Conservation (phyloP, 75 land plant species). For the Pinus albicaulis region DNA sequence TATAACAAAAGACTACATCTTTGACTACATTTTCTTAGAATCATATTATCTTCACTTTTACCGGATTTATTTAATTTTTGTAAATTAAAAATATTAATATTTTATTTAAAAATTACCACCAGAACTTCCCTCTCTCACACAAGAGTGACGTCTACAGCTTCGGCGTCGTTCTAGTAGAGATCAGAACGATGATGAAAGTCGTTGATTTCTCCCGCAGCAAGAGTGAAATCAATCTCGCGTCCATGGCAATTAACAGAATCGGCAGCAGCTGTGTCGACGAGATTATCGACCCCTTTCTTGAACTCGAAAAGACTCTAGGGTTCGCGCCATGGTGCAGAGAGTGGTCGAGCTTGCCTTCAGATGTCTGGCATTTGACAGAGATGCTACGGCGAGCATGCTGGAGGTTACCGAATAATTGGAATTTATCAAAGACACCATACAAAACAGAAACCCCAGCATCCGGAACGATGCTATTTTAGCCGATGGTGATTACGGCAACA, state of each 20-base stretch:
- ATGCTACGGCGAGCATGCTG: constrained; percentile 75
- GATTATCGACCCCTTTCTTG: constrained; percentile 73
- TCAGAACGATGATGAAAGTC: constrained; percentile 73
- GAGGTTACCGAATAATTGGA: constrained; percentile 78
- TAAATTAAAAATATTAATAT: no score
- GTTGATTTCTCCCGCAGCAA: constrained; percentile 67
- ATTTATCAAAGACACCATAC: constrained; percentile 24
- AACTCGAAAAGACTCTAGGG: constrained; percentile 43
- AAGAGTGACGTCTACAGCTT: constrained; percentile 94
- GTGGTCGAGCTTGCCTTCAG: constrained; percentile 88
- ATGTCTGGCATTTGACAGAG: constrained; percentile 78
- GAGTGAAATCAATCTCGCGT: constrained; percentile 68
- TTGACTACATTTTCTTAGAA: no score
- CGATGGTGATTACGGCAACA: background rate
- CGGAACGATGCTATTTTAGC: background rate
- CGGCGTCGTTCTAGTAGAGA: constrained; percentile 87
- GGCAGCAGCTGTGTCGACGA: constrained; percentile 63
- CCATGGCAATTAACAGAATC: constrained; percentile 65
- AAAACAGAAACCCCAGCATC: background rate
- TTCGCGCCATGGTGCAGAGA: constrained; percentile 41
- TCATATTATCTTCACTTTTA: no score
- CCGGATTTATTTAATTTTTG: no score
- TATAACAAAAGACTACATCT: no score
- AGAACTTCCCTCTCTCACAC: constrained; percentile 79
- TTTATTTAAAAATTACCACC: no score